A percentile compares a stretch with the other conserved stretches of the same genome.
phyloP scores from a whole-genome alignment of 768 basidiomycete genomes.

The Rhodosporidiobolus odoratus region DNA sequence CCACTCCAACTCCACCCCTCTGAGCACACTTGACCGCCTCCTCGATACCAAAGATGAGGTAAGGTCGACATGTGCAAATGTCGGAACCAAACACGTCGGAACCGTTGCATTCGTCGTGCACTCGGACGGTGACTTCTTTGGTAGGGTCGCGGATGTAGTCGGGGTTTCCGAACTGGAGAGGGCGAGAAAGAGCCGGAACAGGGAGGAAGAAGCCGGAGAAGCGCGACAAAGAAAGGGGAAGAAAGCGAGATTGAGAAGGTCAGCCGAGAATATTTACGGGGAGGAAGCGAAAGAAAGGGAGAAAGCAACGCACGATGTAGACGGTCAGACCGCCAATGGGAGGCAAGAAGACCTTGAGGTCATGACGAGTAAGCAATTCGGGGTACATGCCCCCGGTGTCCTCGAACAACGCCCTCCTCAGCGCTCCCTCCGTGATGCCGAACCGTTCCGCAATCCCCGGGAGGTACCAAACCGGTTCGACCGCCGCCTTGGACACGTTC shows the following conservation, averaged over 20 bases:
- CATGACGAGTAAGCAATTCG: conserved; percentile 81
- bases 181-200: background rate
- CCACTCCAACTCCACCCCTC: conserved; percentile 80
- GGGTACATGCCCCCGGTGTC: conserved; percentile 78
- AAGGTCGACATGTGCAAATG: conserved; percentile 84
- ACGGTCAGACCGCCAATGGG: conserved; percentile 87
- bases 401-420: conserved; percentile 89
- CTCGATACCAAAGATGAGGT: conserved; percentile 83
- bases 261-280: no score
- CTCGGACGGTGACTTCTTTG: conserved; percentile 77
- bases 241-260: background rate
- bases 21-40: conserved; percentile 81
- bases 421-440: conserved; percentile 63
- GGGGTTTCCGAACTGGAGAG: conserved; percentile 78
- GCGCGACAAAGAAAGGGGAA: no score
- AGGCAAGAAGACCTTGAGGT: conserved; percentile 91
- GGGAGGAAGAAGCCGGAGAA: background rate
- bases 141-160: conserved; percentile 66
- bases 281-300: background rate
- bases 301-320: conserved; percentile 64
- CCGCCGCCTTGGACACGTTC: conserved; percentile 80
- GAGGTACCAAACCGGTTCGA: conserved; percentile 94
- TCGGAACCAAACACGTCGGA: conserved; percentile 88
- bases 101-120: conserved; percentile 95
- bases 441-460: conserved; percentile 89